These are phyloP conservation scores for Psilocybe azurescens DNA, from an alignment of 768 basidiomycete species.

Conservation along the genomic window DNA sequence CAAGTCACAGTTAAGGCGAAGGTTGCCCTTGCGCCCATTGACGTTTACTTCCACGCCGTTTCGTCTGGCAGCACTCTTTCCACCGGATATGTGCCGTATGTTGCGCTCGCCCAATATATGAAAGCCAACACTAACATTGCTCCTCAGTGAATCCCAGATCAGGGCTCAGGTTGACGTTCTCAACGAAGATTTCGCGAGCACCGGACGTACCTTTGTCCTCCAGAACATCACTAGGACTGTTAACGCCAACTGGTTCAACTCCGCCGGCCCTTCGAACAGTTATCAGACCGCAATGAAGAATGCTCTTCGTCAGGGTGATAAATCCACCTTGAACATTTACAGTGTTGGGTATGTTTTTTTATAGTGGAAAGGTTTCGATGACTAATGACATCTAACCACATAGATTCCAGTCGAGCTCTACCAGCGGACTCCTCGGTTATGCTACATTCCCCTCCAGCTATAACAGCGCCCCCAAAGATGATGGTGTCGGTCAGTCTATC, in stretches of 20 bases:
- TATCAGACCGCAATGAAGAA: constrained; percentile 56
- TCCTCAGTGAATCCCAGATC: constrained; percentile 41
- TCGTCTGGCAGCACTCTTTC: constrained; percentile 26
- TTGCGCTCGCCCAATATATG: no score
- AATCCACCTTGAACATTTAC: constrained; percentile 52
- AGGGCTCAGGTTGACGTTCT: constrained; percentile 41
- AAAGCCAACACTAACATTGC: background rate
- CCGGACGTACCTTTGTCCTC: constrained; percentile 45
- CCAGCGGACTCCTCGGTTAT: constrained; percentile 53
- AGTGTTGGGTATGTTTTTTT: constrained; percentile 46
- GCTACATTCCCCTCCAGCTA: constrained; percentile 56
- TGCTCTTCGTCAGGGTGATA: constrained; percentile 45
- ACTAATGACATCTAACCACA: background rate
- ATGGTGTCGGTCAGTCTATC: constrained; percentile 45
- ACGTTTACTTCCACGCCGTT: constrained; percentile 48
- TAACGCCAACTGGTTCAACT: constrained; percentile 55
- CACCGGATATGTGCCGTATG: no score
- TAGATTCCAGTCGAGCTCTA: constrained; percentile 30
- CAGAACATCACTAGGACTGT: constrained; percentile 45
- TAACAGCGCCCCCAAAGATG: constrained; percentile 42
- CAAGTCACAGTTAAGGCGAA: constrained; percentile 33
- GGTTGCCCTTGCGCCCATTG: constrained; percentile 19
- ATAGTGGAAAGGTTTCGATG: background rate
- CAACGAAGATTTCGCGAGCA: constrained; percentile 44
- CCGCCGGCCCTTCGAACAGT: constrained; percentile 38